Evolutionary conservation across 2,329 filamentous ascomycete genomes (phyloP), one percentile per base, ranked within the genome.

Genomic region (Fonsecaea pugnacius): DNA sequence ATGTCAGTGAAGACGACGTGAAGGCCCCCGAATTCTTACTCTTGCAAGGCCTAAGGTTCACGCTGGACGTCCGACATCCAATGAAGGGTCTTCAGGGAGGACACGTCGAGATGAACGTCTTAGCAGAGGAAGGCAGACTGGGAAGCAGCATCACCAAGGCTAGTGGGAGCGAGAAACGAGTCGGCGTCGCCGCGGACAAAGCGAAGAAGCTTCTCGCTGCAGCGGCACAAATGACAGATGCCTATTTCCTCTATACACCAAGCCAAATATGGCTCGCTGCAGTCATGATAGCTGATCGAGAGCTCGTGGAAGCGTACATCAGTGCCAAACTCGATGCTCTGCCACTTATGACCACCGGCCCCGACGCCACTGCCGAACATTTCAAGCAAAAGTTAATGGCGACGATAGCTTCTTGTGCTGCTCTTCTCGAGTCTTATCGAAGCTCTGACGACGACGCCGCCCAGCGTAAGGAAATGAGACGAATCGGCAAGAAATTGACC

Each of bases 211-310:
- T 91, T 53, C 85, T 96, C 60, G 91, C 91, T 73, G 89, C 88
- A 60, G 90, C 91, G 63, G 91, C 92, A 0, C 81, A 96, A 57
- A 84, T 97, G 66, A 96, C 94, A 30, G 95, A 99, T 72, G 92
- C 87, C n/a, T 98, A 98, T 79, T 97, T 98, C 78, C 89, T 96
- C 77, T 98, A 91, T 78, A 94, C 94, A 0, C 95, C 95, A 0
- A 90, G 91, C 27, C 95, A 99, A 76, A 96, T 98, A 75, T 93
- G 93, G 88, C 84, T 98, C 65, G 89, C 91, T 0, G 88, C 93
- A 0, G 78, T 97, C 32, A 82, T 89, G 14, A 84, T 96, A 58
- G 91, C 89, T 0, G 94, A 98, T 74, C 71, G 73, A 30, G 77
- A 78, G 2, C 72, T 82, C 4, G 75, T 76, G 1, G 73, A 78